phyloP scores from a whole-genome alignment of 177 flowering plant species.

The Telopea speciosissima region DNA sequence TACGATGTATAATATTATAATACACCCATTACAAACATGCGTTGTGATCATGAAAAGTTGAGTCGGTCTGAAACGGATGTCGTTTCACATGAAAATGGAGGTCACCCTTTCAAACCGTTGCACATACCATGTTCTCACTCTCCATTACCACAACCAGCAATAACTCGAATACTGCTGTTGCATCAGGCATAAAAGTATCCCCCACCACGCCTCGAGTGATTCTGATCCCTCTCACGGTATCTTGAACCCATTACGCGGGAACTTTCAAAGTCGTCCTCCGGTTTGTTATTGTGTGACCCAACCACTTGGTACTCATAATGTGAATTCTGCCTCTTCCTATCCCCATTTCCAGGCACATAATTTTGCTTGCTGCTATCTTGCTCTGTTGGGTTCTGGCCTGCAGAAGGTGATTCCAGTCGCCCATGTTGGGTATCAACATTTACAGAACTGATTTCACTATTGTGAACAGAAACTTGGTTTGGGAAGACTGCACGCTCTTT shows the following conservation, averaged over 20 bases:
- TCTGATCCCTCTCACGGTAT: constrained; percentile 52
- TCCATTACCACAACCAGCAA: constrained; percentile 16
- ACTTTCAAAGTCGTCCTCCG: constrained; percentile 30
- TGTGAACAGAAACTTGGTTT: constrained; percentile 19
- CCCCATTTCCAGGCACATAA: constrained; percentile 35
- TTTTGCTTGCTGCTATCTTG: constrained; percentile 40
- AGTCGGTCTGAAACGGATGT: no score
- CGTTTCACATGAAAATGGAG: no score
- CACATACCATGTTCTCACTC: constrained; percentile 13
- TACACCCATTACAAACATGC: no score
- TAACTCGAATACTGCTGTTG: constrained; percentile 18
- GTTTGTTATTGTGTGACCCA: constrained; percentile 35
- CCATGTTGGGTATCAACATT: constrained; percentile 28
- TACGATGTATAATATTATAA: no score
- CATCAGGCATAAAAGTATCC: constrained; percentile 44
- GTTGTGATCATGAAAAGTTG: no score
- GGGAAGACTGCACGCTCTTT: constrained; percentile 33
- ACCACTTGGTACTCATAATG: constrained; percentile 81
- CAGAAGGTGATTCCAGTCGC: constrained; percentile 38
- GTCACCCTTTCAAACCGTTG: no score
- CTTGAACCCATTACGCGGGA: constrained; percentile 30
- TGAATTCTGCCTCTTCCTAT: constrained; percentile 45
- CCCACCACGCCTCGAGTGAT: constrained; percentile 51
- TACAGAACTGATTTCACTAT: constrained; percentile 28
- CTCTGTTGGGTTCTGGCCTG: constrained; percentile 36